These are phyloP conservation scores for Citrus cavaleriei DNA, from an alignment of 345 rosid genomes.

Conservation along the genomic window DNA sequence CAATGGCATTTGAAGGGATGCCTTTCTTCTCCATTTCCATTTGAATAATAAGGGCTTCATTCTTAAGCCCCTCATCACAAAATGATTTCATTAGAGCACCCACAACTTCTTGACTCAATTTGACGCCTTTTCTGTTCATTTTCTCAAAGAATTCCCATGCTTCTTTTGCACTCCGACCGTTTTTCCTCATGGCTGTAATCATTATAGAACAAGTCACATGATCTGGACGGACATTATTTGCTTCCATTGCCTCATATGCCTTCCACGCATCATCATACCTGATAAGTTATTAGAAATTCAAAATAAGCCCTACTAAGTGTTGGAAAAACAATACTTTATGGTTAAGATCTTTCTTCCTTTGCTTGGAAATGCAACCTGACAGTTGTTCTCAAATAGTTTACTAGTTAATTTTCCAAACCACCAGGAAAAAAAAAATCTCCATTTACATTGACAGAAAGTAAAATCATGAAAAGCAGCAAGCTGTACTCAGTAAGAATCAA, in stretches of 20 bases:
- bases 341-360: background rate
- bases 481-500: background rate
- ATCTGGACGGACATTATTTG: conserved; percentile 51
- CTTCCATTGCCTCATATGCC: conserved; percentile 66
- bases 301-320: background rate
- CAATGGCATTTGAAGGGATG: conserved; percentile 47
- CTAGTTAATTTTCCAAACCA: background rate
- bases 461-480: background rate
- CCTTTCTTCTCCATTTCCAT: conserved; percentile 92
- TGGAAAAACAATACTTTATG: background rate
- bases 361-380: background rate
- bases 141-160: conserved; percentile 70
- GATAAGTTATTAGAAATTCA: conserved; percentile 11
- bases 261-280: conserved; percentile 76
- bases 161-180: conserved; percentile 66
- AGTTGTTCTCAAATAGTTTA: background rate
- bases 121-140: conserved; percentile 74
- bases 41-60: conserved; percentile 74
- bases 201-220: conserved; percentile 73
- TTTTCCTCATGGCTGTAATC: conserved; percentile 71
- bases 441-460: background rate
- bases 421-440: background rate
- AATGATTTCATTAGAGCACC: conserved; percentile 75
- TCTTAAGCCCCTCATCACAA: conserved; percentile 78
- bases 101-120: conserved; percentile 67